phyloP scores from a whole-genome alignment of 805 yeast species.

The Debaryomyces maramus region DNA sequence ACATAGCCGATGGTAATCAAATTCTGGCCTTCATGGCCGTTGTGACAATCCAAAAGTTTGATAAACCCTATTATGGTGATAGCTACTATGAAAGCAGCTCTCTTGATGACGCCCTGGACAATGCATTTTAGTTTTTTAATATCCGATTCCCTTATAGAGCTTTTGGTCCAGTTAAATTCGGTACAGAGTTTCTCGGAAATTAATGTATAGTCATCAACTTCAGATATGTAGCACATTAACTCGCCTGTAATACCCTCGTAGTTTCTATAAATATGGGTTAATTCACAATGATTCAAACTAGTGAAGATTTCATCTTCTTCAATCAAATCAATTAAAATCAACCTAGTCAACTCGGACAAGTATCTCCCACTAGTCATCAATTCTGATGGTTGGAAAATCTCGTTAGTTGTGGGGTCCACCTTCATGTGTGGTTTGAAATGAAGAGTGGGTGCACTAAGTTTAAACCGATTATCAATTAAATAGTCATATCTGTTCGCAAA shows the following conservation, averaged over 20 bases:
- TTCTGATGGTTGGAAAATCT: conserved; percentile 57
- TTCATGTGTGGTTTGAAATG: conserved; percentile 32
- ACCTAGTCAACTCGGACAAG: conserved; percentile 52
- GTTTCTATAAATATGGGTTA: conserved; percentile 8
- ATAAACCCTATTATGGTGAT: conserved; percentile 40
- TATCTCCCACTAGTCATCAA: conserved; percentile 56
- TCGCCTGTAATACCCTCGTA: conserved; percentile 43
- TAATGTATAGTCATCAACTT: conserved; percentile 18
- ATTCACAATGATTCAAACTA: conserved; percentile 13
- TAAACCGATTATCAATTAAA: conserved; percentile 35
- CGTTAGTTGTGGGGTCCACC: conserved; percentile 14
- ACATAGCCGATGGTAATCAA: conserved; percentile 46
- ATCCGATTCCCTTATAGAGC: conserved; percentile 24
- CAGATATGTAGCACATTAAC: conserved; percentile 39
- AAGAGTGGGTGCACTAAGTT: conserved; percentile 11
- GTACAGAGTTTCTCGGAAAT: conserved; percentile 21
- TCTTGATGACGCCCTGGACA: conserved; percentile 37
- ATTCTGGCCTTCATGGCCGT: conserved; percentile 18
- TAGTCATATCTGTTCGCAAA: conserved; percentile 41
- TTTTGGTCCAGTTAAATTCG: conserved; percentile 22
- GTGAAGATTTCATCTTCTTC: conserved; percentile 27
- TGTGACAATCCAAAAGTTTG: conserved; percentile 24
- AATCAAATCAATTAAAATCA: conserved; percentile 38
- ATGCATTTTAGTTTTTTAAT: conserved; percentile 27
- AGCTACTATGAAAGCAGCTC: conserved; percentile 48